phyloP scores from a whole-genome alignment of 2,329 filamentous ascomycete species.

The Colletotrichum siamense region DNA sequence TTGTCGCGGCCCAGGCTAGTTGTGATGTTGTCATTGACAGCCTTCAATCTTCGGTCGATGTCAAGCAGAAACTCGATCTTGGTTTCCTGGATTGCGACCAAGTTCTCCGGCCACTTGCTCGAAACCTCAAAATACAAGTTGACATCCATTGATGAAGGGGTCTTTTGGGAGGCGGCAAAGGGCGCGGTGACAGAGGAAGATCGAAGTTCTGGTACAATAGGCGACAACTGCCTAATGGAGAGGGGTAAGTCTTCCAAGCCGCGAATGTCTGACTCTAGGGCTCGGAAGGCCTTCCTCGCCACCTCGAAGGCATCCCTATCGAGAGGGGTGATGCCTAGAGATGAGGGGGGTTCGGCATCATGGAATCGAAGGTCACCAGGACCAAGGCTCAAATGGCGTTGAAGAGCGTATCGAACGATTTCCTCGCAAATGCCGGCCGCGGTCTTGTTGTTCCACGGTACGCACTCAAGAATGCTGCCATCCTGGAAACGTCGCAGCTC shows the following conservation, averaged over 20 bases:
- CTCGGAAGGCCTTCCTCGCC: constrained; percentile 72
- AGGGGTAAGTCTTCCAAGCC: constrained; percentile 83
- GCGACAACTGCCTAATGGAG: constrained; percentile 80
- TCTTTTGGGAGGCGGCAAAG: constrained; percentile 48
- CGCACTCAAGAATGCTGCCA: constrained; percentile 89
- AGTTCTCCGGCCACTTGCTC: constrained; percentile 89
- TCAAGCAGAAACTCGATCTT: constrained; percentile 89
- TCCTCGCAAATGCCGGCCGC: constrained; percentile 76
- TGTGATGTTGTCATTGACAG: constrained; percentile 63
- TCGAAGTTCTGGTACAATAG: constrained; percentile 75
- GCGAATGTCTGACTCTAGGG: constrained; percentile 79
- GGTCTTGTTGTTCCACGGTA: constrained; percentile 78
- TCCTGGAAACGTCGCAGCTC: constrained; percentile 95
- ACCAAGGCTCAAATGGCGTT: constrained; percentile 69
- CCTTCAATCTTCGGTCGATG: constrained; percentile 73
- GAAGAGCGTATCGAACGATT: constrained; percentile 75
- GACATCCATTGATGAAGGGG: constrained; percentile 71
- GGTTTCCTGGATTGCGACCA: constrained; percentile 88
- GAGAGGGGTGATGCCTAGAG: constrained; percentile 51
- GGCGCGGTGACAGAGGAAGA: constrained; percentile 70
- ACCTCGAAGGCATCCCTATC: constrained; percentile 69
- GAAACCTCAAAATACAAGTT: constrained; percentile 93
- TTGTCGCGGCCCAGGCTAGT: constrained; percentile 85
- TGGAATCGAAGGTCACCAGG: constrained; percentile 58
- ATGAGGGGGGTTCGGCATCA: constrained; percentile 54